Evolutionary conservation across 139 green algal species (phyloP).

Genomic region (Trebouxia sp.): DNA sequence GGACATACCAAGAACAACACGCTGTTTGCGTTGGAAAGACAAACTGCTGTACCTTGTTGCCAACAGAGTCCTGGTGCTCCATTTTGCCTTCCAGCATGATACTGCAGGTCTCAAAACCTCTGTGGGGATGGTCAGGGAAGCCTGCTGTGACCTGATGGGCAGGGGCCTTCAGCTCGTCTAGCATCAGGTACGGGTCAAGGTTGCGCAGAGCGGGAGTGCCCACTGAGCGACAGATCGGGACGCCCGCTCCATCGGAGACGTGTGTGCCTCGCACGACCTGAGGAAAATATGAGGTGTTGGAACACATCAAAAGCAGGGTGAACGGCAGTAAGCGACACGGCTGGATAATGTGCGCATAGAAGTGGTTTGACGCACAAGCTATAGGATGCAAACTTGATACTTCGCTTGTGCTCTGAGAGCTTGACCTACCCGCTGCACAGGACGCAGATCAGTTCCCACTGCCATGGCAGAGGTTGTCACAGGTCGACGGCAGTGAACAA

Average conservation of each 20-base stretch:
- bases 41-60: constrained; percentile 85
- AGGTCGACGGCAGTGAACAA: no score
- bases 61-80: constrained; percentile 78
- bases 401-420: no score
- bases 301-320: no score
- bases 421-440: not conserved
- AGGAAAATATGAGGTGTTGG: no score
- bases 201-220: constrained; percentile 70
- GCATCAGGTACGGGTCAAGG: constrained; percentile 85
- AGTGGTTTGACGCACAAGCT: no score
- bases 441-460: not conserved
- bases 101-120: constrained; percentile 88
- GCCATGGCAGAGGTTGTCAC: not conserved
- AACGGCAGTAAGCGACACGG: no score
- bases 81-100: constrained; percentile 90
- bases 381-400: no score
- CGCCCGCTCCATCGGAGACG: not conserved
- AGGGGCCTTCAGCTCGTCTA: constrained; percentile 80
- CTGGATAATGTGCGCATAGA: no score
- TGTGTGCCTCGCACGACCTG: constrained; percentile 14
- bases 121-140: constrained; percentile 88
- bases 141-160: constrained; percentile 62
- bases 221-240: constrained; percentile 74
- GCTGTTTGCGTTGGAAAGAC: no score
- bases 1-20: not conserved